Percentiles rank a stretch among this genome's conserved stretches.
Evolutionary conservation across 208 protist species (phyloP).

Genomic region (Spongospora subterranea): DNA sequence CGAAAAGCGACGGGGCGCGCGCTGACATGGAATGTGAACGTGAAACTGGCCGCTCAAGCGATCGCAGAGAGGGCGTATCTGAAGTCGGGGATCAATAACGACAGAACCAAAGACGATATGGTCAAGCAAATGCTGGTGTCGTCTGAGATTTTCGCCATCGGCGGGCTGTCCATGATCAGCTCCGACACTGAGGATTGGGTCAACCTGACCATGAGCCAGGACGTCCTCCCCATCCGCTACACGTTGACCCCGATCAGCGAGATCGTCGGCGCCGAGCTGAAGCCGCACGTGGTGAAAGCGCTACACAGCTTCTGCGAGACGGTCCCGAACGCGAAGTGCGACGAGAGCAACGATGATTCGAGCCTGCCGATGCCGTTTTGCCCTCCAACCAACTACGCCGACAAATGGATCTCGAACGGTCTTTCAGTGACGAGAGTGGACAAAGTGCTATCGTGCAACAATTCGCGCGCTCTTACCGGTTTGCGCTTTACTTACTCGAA

Average conservation of each 20-base stretch:
- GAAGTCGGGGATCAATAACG: background rate
- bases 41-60: background rate
- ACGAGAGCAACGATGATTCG: background rate
- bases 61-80: background rate
- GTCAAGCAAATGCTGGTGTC: background rate
- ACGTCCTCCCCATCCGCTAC: background rate
- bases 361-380: background rate
- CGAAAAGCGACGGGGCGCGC: background rate
- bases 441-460: background rate
- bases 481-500: background rate
- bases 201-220: background rate
- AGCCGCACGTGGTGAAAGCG: background rate
- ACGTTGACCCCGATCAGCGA: background rate
- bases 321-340: background rate
- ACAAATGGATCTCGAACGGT: background rate
- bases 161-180: background rate
- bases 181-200: background rate
- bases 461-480: background rate
- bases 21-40: background rate
- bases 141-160: background rate
- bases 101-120: background rate
- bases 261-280: background rate
- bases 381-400: background rate
- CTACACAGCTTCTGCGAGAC: background rate
- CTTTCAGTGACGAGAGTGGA: background rate